These are phyloP conservation scores for Salisapilia sapeloensis DNA, from an alignment of 352 stramenopile genomes.

Conservation along the genomic window DNA sequence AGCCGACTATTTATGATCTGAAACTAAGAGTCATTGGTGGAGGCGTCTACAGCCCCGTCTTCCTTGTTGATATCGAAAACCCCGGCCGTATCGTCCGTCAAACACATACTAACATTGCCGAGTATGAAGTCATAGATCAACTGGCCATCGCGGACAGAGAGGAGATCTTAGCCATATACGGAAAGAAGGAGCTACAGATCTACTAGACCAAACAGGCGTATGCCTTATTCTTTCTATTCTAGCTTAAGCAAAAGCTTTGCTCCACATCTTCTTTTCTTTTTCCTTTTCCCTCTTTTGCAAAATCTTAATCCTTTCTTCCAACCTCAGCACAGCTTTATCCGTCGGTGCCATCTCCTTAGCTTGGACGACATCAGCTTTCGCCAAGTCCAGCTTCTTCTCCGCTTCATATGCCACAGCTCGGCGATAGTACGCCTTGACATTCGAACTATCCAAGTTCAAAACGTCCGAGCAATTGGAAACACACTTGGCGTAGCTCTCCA, in stretches of 20 bases:
- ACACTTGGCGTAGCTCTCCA: constrained; percentile 78
- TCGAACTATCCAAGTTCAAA: constrained; percentile 48
- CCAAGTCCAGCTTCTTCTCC: constrained; percentile 70
- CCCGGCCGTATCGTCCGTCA: too few relatives aligned
- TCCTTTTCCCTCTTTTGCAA: constrained; percentile 58
- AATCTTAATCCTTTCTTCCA: constrained; percentile 56
- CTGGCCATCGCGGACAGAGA: too few relatives aligned
- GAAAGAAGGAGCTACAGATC: too few relatives aligned
- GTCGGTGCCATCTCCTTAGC: constrained; percentile 36
- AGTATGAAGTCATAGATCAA: too few relatives aligned
- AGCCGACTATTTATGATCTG: too few relatives aligned
- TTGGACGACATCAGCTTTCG: constrained; percentile 35
- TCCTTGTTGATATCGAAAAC: too few relatives aligned
- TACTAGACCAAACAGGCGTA: too few relatives aligned
- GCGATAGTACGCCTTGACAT: constrained; percentile 79
- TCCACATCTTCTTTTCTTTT: constrained; percentile 87
- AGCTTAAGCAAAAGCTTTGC: constrained; percentile 61
- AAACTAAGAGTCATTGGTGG: too few relatives aligned
- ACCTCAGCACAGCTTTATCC: constrained; percentile 59
- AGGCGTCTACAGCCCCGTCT: too few relatives aligned
- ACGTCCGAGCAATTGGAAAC: constrained; percentile 78
- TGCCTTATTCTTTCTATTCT: not conserved
- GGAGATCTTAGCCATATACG: too few relatives aligned
- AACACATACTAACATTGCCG: too few relatives aligned
- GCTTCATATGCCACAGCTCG: constrained; percentile 75